Percentiles rank a stretch among this genome's conserved stretches.
Evolutionary conservation across 2,329 filamentous ascomycete species (phyloP).

Genomic region (Colletotrichum karsti): DNA sequence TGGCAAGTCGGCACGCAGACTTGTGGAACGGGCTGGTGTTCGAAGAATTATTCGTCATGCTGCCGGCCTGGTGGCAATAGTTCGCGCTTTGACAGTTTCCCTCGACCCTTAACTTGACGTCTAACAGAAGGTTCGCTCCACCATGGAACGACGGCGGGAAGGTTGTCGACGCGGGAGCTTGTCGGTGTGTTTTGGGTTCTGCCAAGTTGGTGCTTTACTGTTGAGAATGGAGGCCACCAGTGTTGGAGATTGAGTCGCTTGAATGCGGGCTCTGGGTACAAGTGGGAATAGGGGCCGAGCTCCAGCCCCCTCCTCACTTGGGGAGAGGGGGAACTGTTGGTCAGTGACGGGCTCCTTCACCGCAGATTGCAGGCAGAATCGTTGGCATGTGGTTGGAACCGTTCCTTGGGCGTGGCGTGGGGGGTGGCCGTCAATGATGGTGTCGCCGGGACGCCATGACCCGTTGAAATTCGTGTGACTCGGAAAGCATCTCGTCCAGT

Average conservation of each 20-base stretch:
- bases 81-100: constrained; percentile 5
- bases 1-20: background rate
- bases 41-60: background rate
- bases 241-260: constrained; percentile 24
- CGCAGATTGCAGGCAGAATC: constrained; percentile 2
- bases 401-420: background rate
- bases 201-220: background rate
- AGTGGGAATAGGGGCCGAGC: constrained; percentile 15
- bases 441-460: background rate
- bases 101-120: background rate
- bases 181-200: constrained; percentile 26
- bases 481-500: background rate
- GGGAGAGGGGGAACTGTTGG: constrained; percentile 19
- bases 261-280: background rate
- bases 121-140: background rate
- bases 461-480: background rate
- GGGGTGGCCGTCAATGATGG: background rate
- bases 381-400: background rate
- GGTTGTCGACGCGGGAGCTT: background rate
- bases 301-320: background rate
- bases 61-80: background rate
- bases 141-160: constrained; percentile 3
- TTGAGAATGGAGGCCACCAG: constrained; percentile 14
- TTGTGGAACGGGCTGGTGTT: background rate
- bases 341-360: background rate